phyloP scores from a whole-genome alignment of 305 asterid species.

The Fraxinus nigra region DNA sequence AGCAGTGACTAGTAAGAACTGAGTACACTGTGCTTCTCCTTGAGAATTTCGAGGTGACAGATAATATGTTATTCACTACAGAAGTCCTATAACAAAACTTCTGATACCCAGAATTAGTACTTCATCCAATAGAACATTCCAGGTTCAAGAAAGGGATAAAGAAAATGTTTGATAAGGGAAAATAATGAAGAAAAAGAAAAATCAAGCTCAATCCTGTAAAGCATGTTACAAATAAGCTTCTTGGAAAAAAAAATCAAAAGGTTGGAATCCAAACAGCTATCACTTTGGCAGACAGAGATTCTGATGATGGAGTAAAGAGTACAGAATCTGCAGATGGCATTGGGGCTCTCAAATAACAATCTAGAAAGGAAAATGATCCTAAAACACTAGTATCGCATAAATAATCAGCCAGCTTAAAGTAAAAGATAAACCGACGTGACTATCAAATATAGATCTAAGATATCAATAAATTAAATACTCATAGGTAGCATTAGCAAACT shows the following conservation, averaged over 20 bases:
- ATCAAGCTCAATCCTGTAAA: neutral
- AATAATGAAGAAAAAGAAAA: neutral
- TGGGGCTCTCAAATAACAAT: neutral
- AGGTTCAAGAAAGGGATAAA: neutral
- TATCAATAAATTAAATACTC: constrained; percentile 13
- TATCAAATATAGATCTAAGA: constrained; percentile 11
- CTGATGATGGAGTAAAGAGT: neutral
- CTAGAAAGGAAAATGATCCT: neutral
- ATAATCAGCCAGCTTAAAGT: constrained; percentile 9
- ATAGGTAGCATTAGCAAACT: neutral
- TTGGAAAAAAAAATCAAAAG: neutral
- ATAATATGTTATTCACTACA: neutral
- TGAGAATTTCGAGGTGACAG: neutral
- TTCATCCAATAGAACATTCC: neutral
- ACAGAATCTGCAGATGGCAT: neutral
- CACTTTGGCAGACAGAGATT: constrained; percentile 15
- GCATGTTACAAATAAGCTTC: neutral
- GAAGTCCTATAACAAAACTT: neutral
- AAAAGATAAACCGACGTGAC: neutral
- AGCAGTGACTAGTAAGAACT: neutral
- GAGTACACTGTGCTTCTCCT: neutral
- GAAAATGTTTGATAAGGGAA: neutral
- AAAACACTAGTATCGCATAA: constrained; percentile 5
- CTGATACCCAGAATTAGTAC: neutral
- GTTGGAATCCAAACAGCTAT: neutral